phyloP scores from a whole-genome alignment of 2,329 filamentous ascomycete genomes.

The Cylindrodendrum hubeiense region DNA sequence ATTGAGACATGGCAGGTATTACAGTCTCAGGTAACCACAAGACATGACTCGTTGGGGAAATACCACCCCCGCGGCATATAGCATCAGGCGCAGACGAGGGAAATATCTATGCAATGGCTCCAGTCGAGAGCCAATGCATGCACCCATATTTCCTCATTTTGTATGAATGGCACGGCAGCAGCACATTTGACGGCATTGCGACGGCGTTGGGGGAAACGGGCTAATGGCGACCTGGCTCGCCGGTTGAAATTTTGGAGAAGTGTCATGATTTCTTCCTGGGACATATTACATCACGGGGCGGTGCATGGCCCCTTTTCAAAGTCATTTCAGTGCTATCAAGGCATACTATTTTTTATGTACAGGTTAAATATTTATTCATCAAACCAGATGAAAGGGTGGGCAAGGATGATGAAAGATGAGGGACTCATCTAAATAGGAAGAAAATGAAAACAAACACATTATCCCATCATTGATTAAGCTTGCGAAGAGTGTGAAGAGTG shows the following conservation, averaged over 20 bases:
- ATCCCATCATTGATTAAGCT: neutral
- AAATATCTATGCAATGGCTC: neutral
- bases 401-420: too few relatives aligned
- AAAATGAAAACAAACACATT: neutral
- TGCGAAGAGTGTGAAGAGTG: neutral
- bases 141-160: slow-evolving; percentile 36
- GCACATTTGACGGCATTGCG: slow-evolving; percentile 34
- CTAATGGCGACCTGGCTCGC: neutral
- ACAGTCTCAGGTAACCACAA: slow-evolving; percentile 5
- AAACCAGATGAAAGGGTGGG: too few relatives aligned
- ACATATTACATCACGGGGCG: slow-evolving; percentile 3
- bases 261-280: slow-evolving; percentile 6
- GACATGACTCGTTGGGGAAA: neutral
- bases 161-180: slow-evolving; percentile 26
- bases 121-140: slow-evolving; percentile 18
- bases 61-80: neutral
- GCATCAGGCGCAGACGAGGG: neutral
- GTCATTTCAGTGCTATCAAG: slow-evolving; percentile 14
- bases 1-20: neutral
- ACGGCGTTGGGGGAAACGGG: slow-evolving; percentile 37
- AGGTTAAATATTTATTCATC: neutral
- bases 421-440: too few relatives aligned
- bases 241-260: slow-evolving; percentile 8
- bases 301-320: slow-evolving; percentile 1
- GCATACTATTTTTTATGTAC: neutral